Evolutionary conservation across 2,329 filamentous ascomycete species (phyloP).

Genomic region (Grosmannia clavigera): DNA sequence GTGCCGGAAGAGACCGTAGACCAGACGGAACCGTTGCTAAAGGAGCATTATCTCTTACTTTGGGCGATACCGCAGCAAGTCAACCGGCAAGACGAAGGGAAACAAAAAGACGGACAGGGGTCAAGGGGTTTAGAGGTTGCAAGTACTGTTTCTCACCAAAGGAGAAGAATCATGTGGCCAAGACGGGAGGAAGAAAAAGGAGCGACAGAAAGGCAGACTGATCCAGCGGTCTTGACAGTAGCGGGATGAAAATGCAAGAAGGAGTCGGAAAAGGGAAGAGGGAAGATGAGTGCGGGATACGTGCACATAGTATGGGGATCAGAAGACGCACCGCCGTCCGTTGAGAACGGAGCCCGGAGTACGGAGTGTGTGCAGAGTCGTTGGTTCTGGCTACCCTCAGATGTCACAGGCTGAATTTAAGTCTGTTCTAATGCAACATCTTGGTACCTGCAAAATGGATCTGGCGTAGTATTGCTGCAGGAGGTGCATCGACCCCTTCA

Average conservation of each 20-base stretch:
- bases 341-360: background rate
- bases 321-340: background rate
- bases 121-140: background rate
- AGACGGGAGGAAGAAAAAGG: no score
- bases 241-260: background rate
- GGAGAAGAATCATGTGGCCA: background rate
- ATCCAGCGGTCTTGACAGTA: no score
- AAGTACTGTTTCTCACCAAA: background rate
- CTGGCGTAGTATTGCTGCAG: background rate
- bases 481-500: background rate
- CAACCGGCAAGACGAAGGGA: background rate
- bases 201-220: no score
- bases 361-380: no score
- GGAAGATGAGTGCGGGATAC: background rate
- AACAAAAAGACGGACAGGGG: background rate
- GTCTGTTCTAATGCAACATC: background rate
- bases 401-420: background rate
- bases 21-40: background rate
- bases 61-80: no score
- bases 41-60: background rate
- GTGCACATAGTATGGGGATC: background rate
- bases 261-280: background rate
- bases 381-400: background rate
- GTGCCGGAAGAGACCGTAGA: background rate
- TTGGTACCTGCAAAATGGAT: background rate